Evolutionary conservation across 169 alveolate genomes (phyloP).

Genomic region (Cryptosporidium bovis): DNA sequence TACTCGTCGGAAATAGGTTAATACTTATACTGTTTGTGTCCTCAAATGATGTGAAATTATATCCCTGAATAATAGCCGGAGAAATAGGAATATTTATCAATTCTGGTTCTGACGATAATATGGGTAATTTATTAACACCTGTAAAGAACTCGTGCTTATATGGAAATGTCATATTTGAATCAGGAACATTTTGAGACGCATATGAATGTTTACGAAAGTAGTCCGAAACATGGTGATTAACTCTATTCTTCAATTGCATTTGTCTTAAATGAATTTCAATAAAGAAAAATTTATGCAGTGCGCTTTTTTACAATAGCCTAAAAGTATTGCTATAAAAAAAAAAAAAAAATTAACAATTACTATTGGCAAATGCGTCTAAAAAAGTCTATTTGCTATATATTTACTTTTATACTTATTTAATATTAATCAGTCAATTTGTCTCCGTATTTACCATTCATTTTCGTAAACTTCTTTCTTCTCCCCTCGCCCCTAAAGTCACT

Average conservation of each 20-base stretch:
- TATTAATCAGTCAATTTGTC: too few species aligned
- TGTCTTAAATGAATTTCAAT: neutral
- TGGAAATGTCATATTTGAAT: conserved; percentile 59
- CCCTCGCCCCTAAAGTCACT: too few species aligned
- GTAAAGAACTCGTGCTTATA: conserved; percentile 60
- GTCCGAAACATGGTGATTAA: conserved; percentile 38
- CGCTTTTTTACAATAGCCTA: neutral
- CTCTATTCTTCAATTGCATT: conserved; percentile 42
- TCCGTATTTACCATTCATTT: too few species aligned
- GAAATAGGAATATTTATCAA: conserved; percentile 37
- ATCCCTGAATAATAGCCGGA: conserved; percentile 36
- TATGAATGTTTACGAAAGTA: conserved; percentile 28
- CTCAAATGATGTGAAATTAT: conserved; percentile 17
- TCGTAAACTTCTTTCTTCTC: too few species aligned
- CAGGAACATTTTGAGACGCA: conserved; percentile 36
- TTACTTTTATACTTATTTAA: too few species aligned
- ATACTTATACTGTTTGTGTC: neutral
- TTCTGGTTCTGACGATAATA: conserved; percentile 56
- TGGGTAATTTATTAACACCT: conserved; percentile 43
- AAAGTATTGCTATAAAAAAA: too few species aligned
- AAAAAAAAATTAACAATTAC: too few species aligned
- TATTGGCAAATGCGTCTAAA: too few species aligned
- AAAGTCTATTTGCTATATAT: too few species aligned
- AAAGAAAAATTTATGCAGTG: neutral
- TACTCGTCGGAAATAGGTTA: conserved; percentile 30